Conservation (phyloP, 106 monocot species). For the Apostasia shenzhenica region DNA sequence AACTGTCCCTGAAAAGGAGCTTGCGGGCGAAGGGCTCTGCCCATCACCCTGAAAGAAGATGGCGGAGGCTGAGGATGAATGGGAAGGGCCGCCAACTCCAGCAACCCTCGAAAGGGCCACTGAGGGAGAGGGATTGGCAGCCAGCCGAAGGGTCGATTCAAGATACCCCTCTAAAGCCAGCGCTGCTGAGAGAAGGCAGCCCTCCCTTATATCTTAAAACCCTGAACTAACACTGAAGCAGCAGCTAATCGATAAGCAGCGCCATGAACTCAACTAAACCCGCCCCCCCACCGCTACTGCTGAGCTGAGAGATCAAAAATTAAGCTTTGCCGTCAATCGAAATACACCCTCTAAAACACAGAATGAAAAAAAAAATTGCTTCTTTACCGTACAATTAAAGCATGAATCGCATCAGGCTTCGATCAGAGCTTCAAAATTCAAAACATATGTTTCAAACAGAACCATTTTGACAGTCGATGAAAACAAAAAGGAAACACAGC, state of each 20-base stretch:
- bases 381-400: not conserved
- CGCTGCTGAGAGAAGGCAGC: conserved; percentile 10
- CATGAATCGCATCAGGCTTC: not conserved
- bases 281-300: too few species aligned
- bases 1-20: conserved; percentile 27
- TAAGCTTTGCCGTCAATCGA: too few species aligned
- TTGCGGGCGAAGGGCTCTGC: conserved; percentile 17
- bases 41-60: conserved; percentile 42
- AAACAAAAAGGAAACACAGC: not conserved
- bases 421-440: not conserved
- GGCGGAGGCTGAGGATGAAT: conserved; percentile 21
- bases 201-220: conserved; percentile 5
- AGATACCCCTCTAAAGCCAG: conserved; percentile 29
- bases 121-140: conserved; percentile 14
- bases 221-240: not conserved
- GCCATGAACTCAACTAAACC: not conserved
- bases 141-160: conserved; percentile 30
- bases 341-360: not conserved
- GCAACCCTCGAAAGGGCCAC: conserved; percentile 14
- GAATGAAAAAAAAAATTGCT: not conserved
- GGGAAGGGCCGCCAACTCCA: conserved; percentile 18
- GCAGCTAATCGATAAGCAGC: not conserved
- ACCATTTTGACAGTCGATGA: not conserved
- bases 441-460: not conserved
- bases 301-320: too few species aligned